Conservation (phyloP, 352 stramenopile species). For the Globisporangium takayamanum region DNA sequence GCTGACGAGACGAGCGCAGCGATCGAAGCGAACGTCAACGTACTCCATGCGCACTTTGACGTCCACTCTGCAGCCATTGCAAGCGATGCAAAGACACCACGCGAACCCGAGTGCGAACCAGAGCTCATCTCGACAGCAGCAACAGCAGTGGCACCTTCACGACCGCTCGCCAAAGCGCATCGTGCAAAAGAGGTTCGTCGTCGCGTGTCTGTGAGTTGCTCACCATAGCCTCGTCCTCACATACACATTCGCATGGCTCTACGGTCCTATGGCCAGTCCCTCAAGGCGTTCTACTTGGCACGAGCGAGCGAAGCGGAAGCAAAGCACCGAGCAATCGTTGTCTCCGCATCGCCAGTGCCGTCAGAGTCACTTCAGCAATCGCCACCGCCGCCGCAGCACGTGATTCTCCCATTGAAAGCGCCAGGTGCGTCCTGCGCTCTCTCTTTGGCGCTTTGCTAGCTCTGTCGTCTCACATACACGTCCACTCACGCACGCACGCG, state of each 20-base stretch:
- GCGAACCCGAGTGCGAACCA: conserved; percentile 5
- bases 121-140: background rate
- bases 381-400: background rate
- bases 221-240: background rate
- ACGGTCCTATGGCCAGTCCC: conserved; percentile 14
- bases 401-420: conserved; percentile 25
- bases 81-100: no score
- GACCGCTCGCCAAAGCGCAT: conserved; percentile 17
- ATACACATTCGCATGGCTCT: conserved; percentile 1
- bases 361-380: background rate
- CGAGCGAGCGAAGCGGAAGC: conserved; percentile 45
- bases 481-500: background rate
- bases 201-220: background rate
- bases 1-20: background rate
- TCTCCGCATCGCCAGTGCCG: conserved; percentile 7
- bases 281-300: conserved; percentile 49
- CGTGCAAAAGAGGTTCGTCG: conserved; percentile 26
- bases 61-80: no score
- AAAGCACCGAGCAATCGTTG: conserved; percentile 31
- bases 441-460: background rate
- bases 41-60: conserved; percentile 7
- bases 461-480: background rate
- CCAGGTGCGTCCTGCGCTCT: conserved; percentile 10
- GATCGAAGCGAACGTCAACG: conserved; percentile 10
- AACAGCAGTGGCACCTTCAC: background rate